Conservation (phyloP, 257 asterid species). For the Pogostemon cablin region DNA sequence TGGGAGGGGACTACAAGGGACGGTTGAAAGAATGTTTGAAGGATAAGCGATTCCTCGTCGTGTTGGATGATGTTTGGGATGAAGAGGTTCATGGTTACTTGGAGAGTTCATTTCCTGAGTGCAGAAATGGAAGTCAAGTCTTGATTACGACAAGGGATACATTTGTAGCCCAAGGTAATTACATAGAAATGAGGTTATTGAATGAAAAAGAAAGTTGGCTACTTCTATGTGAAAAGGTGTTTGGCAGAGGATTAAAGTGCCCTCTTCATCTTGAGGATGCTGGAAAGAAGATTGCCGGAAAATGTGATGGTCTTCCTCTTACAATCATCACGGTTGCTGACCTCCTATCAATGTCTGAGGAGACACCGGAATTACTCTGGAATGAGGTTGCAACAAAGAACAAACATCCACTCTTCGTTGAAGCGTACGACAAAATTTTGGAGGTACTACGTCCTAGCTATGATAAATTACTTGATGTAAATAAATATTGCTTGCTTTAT, state of each 20-base stretch:
- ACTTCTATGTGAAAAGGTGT: slow-evolving; percentile 17
- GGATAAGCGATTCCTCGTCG: no score
- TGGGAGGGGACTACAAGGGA: no score
- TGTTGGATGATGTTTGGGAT: not conserved
- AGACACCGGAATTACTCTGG: no score
- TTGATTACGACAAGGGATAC: not conserved
- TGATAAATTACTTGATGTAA: slow-evolving; percentile 2
- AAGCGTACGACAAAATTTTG: slow-evolving; percentile 10
- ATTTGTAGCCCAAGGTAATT: not conserved
- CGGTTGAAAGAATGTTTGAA: not conserved
- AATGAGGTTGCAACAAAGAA: no score
- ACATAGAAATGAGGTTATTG: not conserved
- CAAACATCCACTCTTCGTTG: no score
- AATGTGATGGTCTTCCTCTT: no score
- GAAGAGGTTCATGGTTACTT: not conserved
- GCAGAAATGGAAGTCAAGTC: not conserved
- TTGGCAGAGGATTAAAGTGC: not conserved
- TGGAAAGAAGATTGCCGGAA: no score
- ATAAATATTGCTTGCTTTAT: slow-evolving; percentile 6
- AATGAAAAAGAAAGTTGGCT: slow-evolving; percentile 21
- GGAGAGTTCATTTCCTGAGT: not conserved
- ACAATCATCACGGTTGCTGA: no score
- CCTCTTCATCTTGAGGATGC: not conserved
- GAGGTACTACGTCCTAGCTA: slow-evolving; percentile 29
- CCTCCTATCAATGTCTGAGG: not conserved